These are phyloP conservation scores for Chlorella vulgaris DNA, from an alignment of 139 green algal genomes.

Conservation along the genomic window DNA sequence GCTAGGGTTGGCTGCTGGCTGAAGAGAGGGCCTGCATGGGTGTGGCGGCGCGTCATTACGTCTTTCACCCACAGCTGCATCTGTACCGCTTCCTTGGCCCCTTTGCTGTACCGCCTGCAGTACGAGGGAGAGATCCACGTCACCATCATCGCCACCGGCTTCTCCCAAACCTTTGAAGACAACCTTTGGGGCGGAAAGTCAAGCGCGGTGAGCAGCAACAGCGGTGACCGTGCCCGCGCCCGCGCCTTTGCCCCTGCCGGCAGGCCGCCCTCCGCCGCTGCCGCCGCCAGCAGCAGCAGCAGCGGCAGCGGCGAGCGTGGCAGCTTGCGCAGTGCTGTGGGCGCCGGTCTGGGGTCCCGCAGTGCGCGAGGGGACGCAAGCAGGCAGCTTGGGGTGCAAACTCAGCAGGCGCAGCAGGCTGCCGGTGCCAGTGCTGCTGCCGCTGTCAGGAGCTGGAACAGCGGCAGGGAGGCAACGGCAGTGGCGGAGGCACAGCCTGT, in stretches of 20 bases:
- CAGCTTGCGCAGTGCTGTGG: background rate
- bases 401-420: background rate
- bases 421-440: background rate
- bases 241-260: no score
- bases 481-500: background rate
- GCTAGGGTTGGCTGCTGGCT: background rate
- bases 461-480: background rate
- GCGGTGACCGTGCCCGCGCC: background rate
- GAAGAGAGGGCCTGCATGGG: no score
- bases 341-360: background rate
- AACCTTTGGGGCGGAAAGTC: slow-evolving; percentile 49
- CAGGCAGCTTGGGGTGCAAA: no score
- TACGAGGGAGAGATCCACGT: slow-evolving; percentile 74
- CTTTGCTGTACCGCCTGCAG: slow-evolving; percentile 2
- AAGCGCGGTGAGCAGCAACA: background rate
- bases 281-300: background rate
- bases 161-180: slow-evolving; percentile 80
- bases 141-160: slow-evolving; percentile 96
- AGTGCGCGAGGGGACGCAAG: no score
- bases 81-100: background rate
- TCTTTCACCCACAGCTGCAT: background rate
- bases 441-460: no score
- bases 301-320: background rate
- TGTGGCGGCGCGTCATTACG: no score
- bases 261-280: no score